Evolutionary conservation across 495 filamentous ascomycete genomes (phyloP), one percentile per base, ranked within the genome.

Genomic region (Daldinia bambusicola): DNA sequence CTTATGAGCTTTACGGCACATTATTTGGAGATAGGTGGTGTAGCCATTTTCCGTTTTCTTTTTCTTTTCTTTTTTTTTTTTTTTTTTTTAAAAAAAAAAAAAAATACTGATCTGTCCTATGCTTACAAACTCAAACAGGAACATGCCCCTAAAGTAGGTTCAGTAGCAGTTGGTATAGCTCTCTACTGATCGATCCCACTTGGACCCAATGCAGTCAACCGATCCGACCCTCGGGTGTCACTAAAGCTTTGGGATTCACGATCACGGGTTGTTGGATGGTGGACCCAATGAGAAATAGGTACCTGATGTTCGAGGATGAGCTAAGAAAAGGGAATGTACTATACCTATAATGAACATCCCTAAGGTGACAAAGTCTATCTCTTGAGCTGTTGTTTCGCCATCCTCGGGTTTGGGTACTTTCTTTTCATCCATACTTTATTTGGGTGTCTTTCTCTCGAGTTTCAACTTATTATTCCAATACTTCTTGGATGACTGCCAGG

Each of bases 291-390:
- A 58, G 22, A 51, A 56, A 57, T 8, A 30, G 7, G 31, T 45
- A 30, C 20, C 14, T n/a, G 34, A 6, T 14, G 6, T 50, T 12
- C 4, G 30, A 38, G 30, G 22, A 9, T 38, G 9, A 48, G 12
- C 56, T 32, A 50, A 30, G 26, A n/a, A 43, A 18, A 68, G 41
- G 51, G 32, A 55, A 71, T 78, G 61, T 86, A 94, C 92, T 77
- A 62, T 86, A 96, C 94, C 94, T 63, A 98, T 91, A 55, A 97
- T 97, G 74, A 97, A 94, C 95, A 98, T 97, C 75, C 93, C 95
- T 74, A 98, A 76, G 0, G 94, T 97, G 71, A 90, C 91, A 74
- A 97, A 94, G 66, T 94, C 91, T 55, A 94, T 87, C 68, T 81
- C 80, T 60, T 83, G 82, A 34, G 66, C 55, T 41, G 51, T 38